Percentiles rank a stretch among this genome's conserved stretches.
Evolutionary conservation across 1,284 basidiomycete genomes (phyloP).

Genomic region (Uromyces viciae-fabae): DNA sequence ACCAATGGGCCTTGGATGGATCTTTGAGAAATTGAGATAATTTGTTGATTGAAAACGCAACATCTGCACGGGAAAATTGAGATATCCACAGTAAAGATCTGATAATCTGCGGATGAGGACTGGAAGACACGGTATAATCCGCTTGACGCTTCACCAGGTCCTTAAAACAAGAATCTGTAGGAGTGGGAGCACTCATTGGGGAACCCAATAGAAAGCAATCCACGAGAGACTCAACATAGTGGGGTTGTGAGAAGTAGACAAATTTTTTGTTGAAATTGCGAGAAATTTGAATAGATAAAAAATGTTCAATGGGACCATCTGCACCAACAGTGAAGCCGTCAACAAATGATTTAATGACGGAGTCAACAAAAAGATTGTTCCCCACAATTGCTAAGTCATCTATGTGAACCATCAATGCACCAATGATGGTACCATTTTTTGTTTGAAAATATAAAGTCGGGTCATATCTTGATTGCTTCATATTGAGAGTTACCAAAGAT

Average conservation of each 20-base stretch:
- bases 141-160: not conserved
- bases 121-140: not conserved
- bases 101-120: not conserved
- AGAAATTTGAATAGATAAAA: not conserved
- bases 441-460: constrained; percentile 6
- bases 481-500: not conserved
- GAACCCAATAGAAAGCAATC: not conserved
- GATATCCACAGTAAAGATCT: not conserved
- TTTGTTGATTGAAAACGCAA: not conserved
- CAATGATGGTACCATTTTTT: not conserved
- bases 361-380: not conserved
- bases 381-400: not conserved
- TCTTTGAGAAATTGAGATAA: constrained; percentile 4
- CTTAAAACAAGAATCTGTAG: not conserved
- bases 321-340: not conserved
- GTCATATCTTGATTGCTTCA: not conserved
- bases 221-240: not conserved
- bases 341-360: not conserved
- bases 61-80: not conserved
- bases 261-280: not conserved
- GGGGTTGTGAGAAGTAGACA: not conserved
- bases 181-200: not conserved
- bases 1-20: not conserved
- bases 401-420: not conserved
- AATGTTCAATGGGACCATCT: not conserved